Percentiles rank a stretch among this genome's conserved stretches.
phyloP scores from a whole-genome alignment of 192 early-diverging fungal genomes.

The Funneliformis geosporum region DNA sequence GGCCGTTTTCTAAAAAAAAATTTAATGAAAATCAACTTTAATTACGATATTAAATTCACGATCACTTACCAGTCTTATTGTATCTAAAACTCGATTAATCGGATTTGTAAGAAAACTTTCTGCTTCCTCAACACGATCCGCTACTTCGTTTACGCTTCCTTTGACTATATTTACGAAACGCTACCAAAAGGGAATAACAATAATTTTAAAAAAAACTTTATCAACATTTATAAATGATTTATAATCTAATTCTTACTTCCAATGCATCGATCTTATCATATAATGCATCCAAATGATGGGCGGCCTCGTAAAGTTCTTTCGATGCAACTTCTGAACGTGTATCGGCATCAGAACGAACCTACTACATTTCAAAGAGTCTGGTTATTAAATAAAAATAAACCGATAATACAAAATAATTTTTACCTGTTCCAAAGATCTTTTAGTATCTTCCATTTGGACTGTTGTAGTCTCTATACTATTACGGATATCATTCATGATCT shows the following conservation, averaged over 20 bases:
- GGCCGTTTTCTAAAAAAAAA: constrained; percentile 26
- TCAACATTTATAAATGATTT: neutral
- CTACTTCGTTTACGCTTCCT: constrained; percentile 24
- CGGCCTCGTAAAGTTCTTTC: constrained; percentile 27
- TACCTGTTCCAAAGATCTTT: constrained; percentile 26
- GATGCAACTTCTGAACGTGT: constrained; percentile 19
- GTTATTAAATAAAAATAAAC: neutral
- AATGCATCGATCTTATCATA: constrained; percentile 28
- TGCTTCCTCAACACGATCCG: constrained; percentile 24
- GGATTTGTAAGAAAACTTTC: constrained; percentile 28
- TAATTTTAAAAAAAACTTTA: neutral
- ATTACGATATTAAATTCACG: too few species aligned
- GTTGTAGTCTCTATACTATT: constrained; percentile 11
- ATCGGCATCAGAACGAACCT: constrained; percentile 8
- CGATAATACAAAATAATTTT: neutral
- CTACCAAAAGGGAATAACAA: neutral
- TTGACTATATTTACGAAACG: constrained; percentile 22
- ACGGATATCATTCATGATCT: constrained; percentile 17
- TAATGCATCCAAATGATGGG: constrained; percentile 23
- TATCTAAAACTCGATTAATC: constrained; percentile 27
- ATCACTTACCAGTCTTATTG: constrained; percentile 28
- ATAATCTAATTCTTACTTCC: neutral
- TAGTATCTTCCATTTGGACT: constrained; percentile 27
- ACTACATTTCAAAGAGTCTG: neutral
- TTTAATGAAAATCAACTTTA: too few species aligned